A percentile compares a stretch with the other conserved stretches of the same genome.
These are phyloP conservation scores for Botrytis squamosa DNA, from an alignment of 2,329 filamentous ascomycete species.

Conservation along the genomic window DNA sequence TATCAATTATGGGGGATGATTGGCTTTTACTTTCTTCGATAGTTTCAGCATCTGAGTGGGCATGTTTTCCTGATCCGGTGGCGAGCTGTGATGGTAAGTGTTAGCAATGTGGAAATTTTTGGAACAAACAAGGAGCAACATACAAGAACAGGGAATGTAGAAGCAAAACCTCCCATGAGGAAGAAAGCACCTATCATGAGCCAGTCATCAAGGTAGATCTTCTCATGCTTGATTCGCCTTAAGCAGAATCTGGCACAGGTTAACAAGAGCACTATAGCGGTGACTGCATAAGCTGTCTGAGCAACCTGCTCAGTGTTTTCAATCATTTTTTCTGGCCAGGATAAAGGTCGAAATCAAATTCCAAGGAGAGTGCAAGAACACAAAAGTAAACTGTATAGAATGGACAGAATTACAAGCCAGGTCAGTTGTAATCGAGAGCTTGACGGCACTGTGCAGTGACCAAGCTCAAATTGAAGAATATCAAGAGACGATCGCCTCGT, in stretches of 20 bases:
- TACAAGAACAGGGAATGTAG: conserved; percentile 10
- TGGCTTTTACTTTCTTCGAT: background rate
- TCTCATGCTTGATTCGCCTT: conserved; percentile 14
- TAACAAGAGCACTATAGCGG: background rate
- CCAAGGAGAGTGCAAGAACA: background rate
- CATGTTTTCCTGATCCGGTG: background rate
- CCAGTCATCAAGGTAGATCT: conserved; percentile 10
- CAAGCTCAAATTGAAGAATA: background rate
- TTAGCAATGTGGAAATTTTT: background rate
- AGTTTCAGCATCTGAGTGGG: background rate
- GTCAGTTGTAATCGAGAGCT: background rate
- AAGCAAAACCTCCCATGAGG: background rate
- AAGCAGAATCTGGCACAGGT: background rate
- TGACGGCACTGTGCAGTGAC: background rate
- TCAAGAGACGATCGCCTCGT: background rate
- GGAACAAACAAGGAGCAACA: background rate
- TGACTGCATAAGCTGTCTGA: background rate
- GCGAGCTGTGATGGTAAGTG: background rate
- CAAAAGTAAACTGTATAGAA: background rate
- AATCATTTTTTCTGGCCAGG: background rate
- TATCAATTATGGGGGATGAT: too few relatives aligned
- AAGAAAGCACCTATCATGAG: conserved; percentile 3
- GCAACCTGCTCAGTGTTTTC: background rate
- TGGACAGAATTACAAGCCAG: background rate
- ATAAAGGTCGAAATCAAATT: background rate